These are phyloP conservation scores for Solanum raphanifolium DNA, from an alignment of 257 asterid species.

Conservation along the genomic window DNA sequence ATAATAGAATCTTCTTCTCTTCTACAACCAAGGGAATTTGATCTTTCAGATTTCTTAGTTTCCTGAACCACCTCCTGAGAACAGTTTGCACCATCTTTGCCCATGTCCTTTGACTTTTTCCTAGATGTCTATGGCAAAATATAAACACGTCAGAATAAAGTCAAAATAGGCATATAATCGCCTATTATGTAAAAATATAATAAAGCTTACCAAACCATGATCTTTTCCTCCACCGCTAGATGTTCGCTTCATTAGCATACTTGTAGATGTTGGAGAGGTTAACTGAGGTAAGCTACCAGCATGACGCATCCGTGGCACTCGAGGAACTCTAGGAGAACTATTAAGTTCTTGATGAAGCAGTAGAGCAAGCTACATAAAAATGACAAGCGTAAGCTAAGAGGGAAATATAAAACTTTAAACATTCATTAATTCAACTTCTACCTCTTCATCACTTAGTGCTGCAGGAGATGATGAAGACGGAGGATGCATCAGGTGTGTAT, in stretches of 20 bases:
- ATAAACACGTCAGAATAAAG: background rate
- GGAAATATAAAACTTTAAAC: background rate
- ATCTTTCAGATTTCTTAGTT: conserved; percentile 47
- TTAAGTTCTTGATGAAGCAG: conserved; percentile 95
- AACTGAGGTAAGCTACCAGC: conserved; percentile 90
- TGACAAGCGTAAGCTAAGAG: conserved; percentile 1
- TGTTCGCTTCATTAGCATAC: conserved; percentile 62
- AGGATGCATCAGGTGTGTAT: conserved; percentile 36
- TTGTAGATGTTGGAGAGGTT: conserved; percentile 59
- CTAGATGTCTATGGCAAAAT: conserved; percentile 40
- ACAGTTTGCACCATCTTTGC: conserved; percentile 48
- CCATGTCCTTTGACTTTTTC: conserved; percentile 60
- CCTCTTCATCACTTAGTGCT: conserved; percentile 93
- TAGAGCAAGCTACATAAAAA: conserved; percentile 64
- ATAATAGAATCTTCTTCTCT: conserved; percentile 47
- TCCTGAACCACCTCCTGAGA: conserved; percentile 44
- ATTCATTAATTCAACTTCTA: conserved; percentile 14
- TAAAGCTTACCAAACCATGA: conserved; percentile 44
- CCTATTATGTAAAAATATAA: background rate
- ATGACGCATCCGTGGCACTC: conserved; percentile 95
- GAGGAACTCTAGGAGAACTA: conserved; percentile 96
- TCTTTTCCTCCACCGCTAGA: conserved; percentile 74
- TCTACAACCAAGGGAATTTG: conserved; percentile 42
- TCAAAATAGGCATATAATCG: background rate
- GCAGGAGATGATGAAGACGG: conserved; percentile 57